A percentile compares a stretch with the other conserved stretches of the same genome.
Conservation (phyloP, 169 alveolate species). For the Plasmodium yoelii region DNA sequence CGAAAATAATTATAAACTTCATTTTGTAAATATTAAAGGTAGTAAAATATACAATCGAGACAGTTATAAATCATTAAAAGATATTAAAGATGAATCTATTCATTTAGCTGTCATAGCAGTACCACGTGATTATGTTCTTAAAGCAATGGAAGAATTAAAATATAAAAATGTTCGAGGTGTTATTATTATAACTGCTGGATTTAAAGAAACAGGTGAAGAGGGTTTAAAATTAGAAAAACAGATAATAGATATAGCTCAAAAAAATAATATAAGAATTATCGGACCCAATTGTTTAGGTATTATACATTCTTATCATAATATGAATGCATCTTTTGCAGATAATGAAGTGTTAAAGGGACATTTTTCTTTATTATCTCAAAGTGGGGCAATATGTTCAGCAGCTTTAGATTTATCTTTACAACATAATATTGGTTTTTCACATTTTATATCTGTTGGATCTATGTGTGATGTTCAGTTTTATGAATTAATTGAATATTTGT, state of each 20-base stretch:
- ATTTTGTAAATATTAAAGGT: conserved; percentile 79
- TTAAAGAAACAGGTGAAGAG: conserved; percentile 83
- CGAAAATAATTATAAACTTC: conserved; percentile 72
- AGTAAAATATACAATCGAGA: conserved; percentile 69
- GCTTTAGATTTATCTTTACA: conserved; percentile 87
- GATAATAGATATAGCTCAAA: conserved; percentile 75
- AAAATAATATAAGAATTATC: conserved; percentile 78
- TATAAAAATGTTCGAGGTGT: conserved; percentile 78
- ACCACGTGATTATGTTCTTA: conserved; percentile 78
- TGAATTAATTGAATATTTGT: conserved; percentile 82
- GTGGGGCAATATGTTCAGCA: conserved; percentile 88
- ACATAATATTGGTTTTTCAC: conserved; percentile 87
- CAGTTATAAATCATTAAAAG: conserved; percentile 67
- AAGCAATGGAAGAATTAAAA: conserved; percentile 78
- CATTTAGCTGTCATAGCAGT: conserved; percentile 83
- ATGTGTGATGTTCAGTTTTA: conserved; percentile 84
- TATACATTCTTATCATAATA: conserved; percentile 74
- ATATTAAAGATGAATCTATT: conserved; percentile 51
- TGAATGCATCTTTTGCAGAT: conserved; percentile 84
- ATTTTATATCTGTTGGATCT: conserved; percentile 87
- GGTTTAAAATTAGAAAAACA: conserved; percentile 78
- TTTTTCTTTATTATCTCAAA: conserved; percentile 83
- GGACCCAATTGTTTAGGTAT: conserved; percentile 88
- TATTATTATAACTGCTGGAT: conserved; percentile 85
- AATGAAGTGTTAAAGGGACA: conserved; percentile 76